These are phyloP conservation scores for Tulasnella sp. DNA, from an alignment of 768 basidiomycete genomes.

Conservation along the genomic window DNA sequence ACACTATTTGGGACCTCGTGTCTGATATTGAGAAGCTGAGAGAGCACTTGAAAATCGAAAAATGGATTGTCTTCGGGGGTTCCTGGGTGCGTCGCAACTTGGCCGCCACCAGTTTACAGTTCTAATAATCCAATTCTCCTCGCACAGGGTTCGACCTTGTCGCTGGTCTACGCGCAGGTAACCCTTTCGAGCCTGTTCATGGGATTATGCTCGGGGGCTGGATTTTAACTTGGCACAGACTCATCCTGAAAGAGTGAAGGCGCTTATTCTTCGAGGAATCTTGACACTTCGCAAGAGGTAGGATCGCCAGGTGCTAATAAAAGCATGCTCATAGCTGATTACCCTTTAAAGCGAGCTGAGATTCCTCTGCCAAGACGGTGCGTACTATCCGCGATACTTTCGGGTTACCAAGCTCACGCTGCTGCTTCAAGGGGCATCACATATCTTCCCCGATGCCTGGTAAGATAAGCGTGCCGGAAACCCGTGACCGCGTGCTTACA, in stretches of 20 bases:
- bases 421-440: constrained; percentile 1
- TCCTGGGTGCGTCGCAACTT: constrained; percentile 60
- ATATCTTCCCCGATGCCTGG: constrained; percentile 78
- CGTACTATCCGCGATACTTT: background rate
- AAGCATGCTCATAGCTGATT: background rate
- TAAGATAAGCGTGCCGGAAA: constrained; percentile 29
- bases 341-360: constrained; percentile 53
- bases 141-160: constrained; percentile 68
- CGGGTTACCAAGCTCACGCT: background rate
- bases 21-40: constrained; percentile 81
- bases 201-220: background rate
- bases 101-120: background rate
- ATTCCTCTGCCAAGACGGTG: constrained; percentile 88
- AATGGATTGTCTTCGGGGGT: constrained; percentile 93
- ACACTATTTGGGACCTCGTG: constrained; percentile 92
- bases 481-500: background rate
- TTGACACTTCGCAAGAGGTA: constrained; percentile 78
- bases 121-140: constrained; percentile 25
- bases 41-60: constrained; percentile 64
- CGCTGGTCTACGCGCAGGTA: constrained; percentile 80
- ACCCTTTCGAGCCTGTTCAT: constrained; percentile 8
- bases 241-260: constrained; percentile 74
- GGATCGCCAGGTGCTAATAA: background rate
- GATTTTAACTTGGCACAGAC: constrained; percentile 36
- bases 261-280: constrained; percentile 73